Base-by-base conservation (phyloP, 257 asterid genomes). In the Nicotiana sylvestris region DNA sequence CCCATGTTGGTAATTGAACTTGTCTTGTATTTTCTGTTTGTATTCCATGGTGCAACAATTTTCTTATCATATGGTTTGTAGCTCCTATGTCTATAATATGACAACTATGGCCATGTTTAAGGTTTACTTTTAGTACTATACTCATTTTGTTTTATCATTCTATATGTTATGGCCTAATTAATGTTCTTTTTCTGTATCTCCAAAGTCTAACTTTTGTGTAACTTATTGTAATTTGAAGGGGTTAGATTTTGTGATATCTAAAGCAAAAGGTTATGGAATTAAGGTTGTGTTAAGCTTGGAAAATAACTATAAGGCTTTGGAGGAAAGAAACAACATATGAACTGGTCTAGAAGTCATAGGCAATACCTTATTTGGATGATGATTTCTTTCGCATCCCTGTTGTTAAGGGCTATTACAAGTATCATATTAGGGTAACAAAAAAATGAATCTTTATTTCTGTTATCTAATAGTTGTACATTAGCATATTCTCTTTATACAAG, bases 231-330 rank as follows among this genome's bases (percentile, higher is more conserved):
- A 68, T 64, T 78, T 84, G 81, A 65, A 93, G 99, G 99, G 97
- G 11, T 86, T 95, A 91, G 98, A 95, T 92, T 95, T 89, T 92
- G 99, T 92, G n/a, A 88, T 95, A 69, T 87, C 92, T 81, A 98
- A 93, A 78, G 98, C 99, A 33, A 89, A 92, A 81, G 90, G 88
- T 82, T 85, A 91, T 82, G 97, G 97, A 77, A 90, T 95, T 43
- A 93, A 87, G 90, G 87, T 95, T 83, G 83, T 95, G 16, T 27
- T 93, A 77, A 93, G 98, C 82, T 86, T 95, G 84, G 95, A 85
- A 5, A 95, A 95, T 78, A 92, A 95, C 84, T 93, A 95, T 85
- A 95, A 93, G 21, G 88, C 83, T 92, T 92, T 90, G 98, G 97
- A 10, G 97, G 99, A 53, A 94, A 92, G 86, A 91, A 91, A 65